Evolutionary conservation across 2,329 filamentous ascomycete species (phyloP).

Genomic region (Penicillium verrucosum): DNA sequence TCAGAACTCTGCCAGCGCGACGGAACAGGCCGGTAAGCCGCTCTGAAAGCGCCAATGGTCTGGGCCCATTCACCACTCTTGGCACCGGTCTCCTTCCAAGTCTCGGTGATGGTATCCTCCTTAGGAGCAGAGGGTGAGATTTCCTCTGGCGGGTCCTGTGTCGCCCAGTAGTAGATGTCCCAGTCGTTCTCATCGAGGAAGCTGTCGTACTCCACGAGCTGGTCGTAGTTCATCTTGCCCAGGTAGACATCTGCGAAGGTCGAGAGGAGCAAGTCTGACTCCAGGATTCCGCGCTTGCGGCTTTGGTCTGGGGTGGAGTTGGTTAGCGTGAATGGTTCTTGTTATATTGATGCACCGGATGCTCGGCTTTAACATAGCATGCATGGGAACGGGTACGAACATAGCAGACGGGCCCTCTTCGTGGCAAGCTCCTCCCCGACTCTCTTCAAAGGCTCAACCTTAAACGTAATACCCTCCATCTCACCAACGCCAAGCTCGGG

Average conservation of each 20-base stretch:
- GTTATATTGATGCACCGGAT: neutral
- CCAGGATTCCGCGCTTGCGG: constrained; percentile 91
- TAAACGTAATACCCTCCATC: constrained; percentile 80
- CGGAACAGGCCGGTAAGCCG: constrained; percentile 88
- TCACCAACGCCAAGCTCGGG: constrained; percentile 78
- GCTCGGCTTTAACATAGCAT: neutral
- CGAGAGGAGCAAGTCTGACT: constrained; percentile 91
- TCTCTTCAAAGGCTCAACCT: constrained; percentile 82
- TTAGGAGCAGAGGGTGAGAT: constrained; percentile 49
- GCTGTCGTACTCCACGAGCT: constrained; percentile 79
- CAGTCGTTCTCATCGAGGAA: constrained; percentile 99
- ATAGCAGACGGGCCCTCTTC: constrained; percentile 81
- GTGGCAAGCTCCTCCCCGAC: constrained; percentile 79
- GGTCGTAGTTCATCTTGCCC: constrained; percentile 64
- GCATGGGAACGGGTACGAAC: constrained; percentile 33
- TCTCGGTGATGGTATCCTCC: constrained; percentile 41
- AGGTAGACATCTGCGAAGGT: constrained; percentile 87
- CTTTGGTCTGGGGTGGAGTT: constrained; percentile 69
- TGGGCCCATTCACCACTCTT: constrained; percentile 87
- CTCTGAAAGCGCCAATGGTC: constrained; percentile 90
- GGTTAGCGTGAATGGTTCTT: constrained; percentile 7
- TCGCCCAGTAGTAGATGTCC: constrained; percentile 99
- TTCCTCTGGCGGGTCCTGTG: constrained; percentile 63
- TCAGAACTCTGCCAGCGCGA: constrained; percentile 79
- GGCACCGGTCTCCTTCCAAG: constrained; percentile 51